These are phyloP conservation scores for Kwoniella shivajii DNA, from an alignment of 1,284 basidiomycete species.

Conservation along the genomic window DNA sequence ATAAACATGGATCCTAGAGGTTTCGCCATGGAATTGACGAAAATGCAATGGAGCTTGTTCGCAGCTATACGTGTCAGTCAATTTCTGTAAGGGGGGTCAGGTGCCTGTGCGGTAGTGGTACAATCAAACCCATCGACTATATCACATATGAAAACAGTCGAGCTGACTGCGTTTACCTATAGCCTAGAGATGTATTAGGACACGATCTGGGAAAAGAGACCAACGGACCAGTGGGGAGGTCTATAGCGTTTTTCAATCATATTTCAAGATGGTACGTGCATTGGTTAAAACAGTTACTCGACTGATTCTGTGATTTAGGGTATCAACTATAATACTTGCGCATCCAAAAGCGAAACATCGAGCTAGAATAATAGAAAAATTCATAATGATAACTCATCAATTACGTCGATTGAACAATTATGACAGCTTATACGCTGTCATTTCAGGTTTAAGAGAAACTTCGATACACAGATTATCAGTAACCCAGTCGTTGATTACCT, in stretches of 20 bases:
- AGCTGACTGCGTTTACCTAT: not conserved
- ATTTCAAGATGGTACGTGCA: constrained; percentile 49
- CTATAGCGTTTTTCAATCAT: constrained; percentile 53
- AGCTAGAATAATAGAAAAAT: constrained; percentile 49
- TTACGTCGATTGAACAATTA: constrained; percentile 54
- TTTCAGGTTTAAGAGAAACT: constrained; percentile 51
- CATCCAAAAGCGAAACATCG: constrained; percentile 50
- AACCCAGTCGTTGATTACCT: constrained; percentile 41
- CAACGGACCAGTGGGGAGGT: constrained; percentile 42
- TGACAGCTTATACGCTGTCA: constrained; percentile 49
- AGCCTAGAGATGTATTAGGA: constrained; percentile 50
- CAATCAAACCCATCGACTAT: too few relatives aligned
- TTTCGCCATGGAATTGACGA: constrained; percentile 52
- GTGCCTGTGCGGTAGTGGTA: too few relatives aligned
- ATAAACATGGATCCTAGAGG: constrained; percentile 33
- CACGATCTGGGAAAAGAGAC: constrained; percentile 53
- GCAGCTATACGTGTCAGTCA: constrained; percentile 41
- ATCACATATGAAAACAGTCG: too few relatives aligned
- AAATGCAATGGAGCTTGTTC: constrained; percentile 52
- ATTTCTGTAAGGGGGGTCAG: too few relatives aligned
- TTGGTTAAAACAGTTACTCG: too few relatives aligned
- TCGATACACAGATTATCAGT: constrained; percentile 45
- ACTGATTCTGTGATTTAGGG: constrained; percentile 33
- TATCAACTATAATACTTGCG: constrained; percentile 51
- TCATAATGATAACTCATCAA: constrained; percentile 48